Base-by-base conservation (phyloP, 331 rosid genomes). In the Pyrus hybrid region DNA sequence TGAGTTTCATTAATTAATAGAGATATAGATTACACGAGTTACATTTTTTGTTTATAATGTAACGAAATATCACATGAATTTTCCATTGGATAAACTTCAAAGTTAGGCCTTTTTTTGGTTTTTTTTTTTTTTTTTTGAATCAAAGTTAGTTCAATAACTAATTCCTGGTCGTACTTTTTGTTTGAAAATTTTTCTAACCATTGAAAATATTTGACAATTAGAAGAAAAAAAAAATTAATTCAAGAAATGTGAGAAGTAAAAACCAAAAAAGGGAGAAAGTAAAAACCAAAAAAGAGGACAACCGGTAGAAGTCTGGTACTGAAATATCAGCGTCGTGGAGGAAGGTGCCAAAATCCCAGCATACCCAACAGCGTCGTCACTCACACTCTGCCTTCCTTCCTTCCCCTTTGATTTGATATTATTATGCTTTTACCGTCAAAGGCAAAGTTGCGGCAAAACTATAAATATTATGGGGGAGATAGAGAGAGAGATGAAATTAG, bases 271-370 rank as follows among this genome's bases (percentile, higher is more conserved):
- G 4, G 11, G 2, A 4, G 25, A 10, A 8, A 56, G 11, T 21
- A 57, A 20, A 20, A 22, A 12, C 5, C 7, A 13, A 57, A 57
- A 13, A 57, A 57, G 63, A 57, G 21, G 1, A 6, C 21, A 26
- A 57, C 63, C 14, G 28, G 63, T 57, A 9, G 8, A 12, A 12
- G 13, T 12, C 1, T 57, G 63, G 63, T 57, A 10, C 29, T 1
- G 63, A 57, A 57, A 57, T 57, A 21, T 57, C 29, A 21, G 29
- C 63, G 63, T 26, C 63, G 2, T 25, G 43, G 43, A 23, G 21
- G 77, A 73, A 26, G 69, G 28, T 43, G 77, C 61, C 77, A 73
- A 62, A 73, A 62, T 41, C 29, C 70, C 77, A 43, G 20, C 45
- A 20, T 12, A 4, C 45, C 45, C 25, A 30, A 30, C 22, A 20